Evolutionary conservation across 495 filamentous ascomycete genomes (phyloP).

Genomic region (Staphylotrichum tortipilum): DNA sequence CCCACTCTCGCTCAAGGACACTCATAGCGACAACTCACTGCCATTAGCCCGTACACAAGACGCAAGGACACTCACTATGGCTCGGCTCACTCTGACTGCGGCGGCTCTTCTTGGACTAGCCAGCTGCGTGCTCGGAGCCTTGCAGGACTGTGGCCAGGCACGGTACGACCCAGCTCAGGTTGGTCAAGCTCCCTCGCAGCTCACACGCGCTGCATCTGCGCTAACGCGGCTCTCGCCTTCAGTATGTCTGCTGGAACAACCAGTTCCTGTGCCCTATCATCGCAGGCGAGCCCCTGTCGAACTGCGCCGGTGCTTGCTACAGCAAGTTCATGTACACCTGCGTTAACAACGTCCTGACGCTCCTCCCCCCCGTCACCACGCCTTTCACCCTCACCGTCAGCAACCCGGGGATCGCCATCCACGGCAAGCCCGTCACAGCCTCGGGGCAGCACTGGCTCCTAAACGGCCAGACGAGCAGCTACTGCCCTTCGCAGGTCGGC

Average conservation of each 20-base stretch:
- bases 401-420: conserved; percentile 36
- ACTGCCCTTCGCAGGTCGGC: conserved; percentile 25
- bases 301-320: conserved; percentile 29
- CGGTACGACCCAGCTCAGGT: conserved; percentile 26
- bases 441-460: conserved; percentile 30
- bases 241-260: conserved; percentile 29
- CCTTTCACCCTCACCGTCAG: conserved; percentile 31
- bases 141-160: conserved; percentile 18
- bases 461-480: conserved; percentile 35
- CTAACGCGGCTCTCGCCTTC: not conserved
- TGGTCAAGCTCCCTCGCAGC: not conserved
- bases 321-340: conserved; percentile 34
- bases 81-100: conserved; percentile 7
- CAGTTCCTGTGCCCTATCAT: conserved; percentile 26
- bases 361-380: conserved; percentile 29
- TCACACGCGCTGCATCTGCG: no score
- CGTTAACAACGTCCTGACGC: conserved; percentile 23
- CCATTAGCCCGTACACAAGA: no score
- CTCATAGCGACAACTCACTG: no score
- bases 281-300: conserved; percentile 22
- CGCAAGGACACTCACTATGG: conserved; percentile 7
- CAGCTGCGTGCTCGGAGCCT: conserved; percentile 7
- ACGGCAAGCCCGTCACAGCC: conserved; percentile 33
- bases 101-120: conserved; percentile 13
- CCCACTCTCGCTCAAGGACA: no score